Evolutionary conservation across 805 yeast species (phyloP), one percentile per base, ranked within the genome.

Genomic region (Pichia deserticola): DNA sequence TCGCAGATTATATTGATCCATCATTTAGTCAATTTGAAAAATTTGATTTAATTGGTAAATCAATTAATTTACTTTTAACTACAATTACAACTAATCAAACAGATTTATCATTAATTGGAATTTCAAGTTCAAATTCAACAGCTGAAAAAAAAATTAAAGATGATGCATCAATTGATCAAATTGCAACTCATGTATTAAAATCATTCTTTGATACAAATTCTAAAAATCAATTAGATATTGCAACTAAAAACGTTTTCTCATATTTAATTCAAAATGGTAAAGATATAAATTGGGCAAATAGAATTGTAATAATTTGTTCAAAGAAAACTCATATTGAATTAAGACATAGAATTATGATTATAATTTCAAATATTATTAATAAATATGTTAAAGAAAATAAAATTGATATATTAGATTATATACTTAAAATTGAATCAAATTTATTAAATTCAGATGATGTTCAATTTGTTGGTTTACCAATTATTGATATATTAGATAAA

Each of bases 401-500:
- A 20, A 42, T 52, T 25, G 44, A 54, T 33, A 34, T 52, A 8
- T 47, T 59, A 38, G 57, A 53, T 13, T 58, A 53, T 38, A 43
- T 65, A 20, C 57, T 66, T 1, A 54, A 57, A 20, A 45, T 61
- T 42, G 56, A 62, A 4, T 57, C 67, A 9, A 82, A 83, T 11
- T 67, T 89, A 33, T 70, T 90, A n/a, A 74, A 84, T 1, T 83
- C 93, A 0, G 61, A 60, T 42, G 82, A 82, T 38, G 88, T 88
- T 40, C 88, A 85, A 62, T 79, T 92, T 75, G 84, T 89, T 53
- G 97, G 97, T 0, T 70, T 93, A 42, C 85, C 96, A 10, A 86
- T 89, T 6, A 73, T 89, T 37, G 98, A 90, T 62, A 76, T 86
- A 37, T 73, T 86, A 62, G 79, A 82, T 53, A 79, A 76, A 49